These are phyloP conservation scores for Pseudogymnoascus verrucosus DNA, from an alignment of 2,329 filamentous ascomycete species.

Conservation along the genomic window DNA sequence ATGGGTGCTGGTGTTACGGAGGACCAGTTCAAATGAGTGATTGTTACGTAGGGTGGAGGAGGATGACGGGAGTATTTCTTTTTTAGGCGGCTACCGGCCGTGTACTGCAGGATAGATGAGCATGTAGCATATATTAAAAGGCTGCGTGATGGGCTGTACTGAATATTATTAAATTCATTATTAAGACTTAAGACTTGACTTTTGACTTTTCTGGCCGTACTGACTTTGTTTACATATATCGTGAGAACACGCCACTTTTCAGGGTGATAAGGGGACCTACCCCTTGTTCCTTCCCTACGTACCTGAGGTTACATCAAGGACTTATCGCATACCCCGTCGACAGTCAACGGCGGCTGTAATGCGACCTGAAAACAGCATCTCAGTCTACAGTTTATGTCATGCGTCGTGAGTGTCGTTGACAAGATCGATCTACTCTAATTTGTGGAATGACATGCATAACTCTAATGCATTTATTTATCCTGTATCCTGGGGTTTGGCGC, in stretches of 20 bases:
- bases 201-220: not conserved
- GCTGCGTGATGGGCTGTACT: not conserved
- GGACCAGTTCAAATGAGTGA: conserved; percentile 71
- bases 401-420: no score
- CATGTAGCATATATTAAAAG: not conserved
- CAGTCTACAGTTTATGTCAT: not conserved
- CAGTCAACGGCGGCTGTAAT: not conserved
- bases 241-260: not conserved
- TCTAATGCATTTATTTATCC: not conserved
- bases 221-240: not conserved
- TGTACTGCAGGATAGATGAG: not conserved
- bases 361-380: not conserved
- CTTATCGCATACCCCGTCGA: not conserved
- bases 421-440: not conserved
- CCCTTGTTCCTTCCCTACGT: not conserved
- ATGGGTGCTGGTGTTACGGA: conserved; percentile 98
- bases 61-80: not conserved
- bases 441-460: not conserved
- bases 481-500: not conserved
- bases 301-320: not conserved
- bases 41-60: not conserved
- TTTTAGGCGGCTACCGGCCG: not conserved
- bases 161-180: not conserved
- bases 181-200: not conserved
- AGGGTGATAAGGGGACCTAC: not conserved